Evolutionary conservation across 2,329 filamentous ascomycete species (phyloP).

Genomic region (Simplicillium aogashimaense): DNA sequence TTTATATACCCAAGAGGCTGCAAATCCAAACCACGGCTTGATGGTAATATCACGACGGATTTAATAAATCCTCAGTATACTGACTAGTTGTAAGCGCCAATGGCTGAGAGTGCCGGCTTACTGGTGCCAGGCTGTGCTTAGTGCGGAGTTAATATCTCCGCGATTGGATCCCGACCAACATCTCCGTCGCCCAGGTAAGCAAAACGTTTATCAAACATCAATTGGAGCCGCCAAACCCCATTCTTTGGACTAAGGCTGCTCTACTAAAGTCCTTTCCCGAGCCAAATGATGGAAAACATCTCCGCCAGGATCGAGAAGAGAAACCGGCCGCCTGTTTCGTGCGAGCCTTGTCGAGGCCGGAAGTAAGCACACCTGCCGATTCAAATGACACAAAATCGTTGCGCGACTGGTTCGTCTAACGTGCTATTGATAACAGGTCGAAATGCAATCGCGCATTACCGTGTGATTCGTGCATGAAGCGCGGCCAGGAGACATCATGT

Average conservation of each 20-base stretch:
- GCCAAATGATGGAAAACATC: not conserved
- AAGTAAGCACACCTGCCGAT: conserved; percentile 14
- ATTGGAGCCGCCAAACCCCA: too few species aligned
- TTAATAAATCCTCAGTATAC: too few species aligned
- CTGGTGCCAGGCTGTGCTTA: not conserved
- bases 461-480: conserved; percentile 18
- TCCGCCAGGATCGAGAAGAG: conserved; percentile 18
- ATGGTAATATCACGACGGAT: too few species aligned
- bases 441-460: conserved; percentile 21
- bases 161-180: not conserved
- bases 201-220: too few species aligned
- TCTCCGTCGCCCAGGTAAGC: not conserved
- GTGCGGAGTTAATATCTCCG: conserved; percentile 12
- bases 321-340: conserved; percentile 22
- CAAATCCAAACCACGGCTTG: too few species aligned
- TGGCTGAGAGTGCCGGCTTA: too few species aligned
- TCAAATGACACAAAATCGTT: too few species aligned
- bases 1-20: too few species aligned
- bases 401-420: too few species aligned
- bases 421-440: conserved; percentile 10
- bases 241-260: too few species aligned
- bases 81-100: too few species aligned
- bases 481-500: conserved; percentile 14
- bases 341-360: conserved; percentile 21
- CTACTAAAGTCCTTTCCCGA: too few species aligned